Evolutionary conservation across 768 basidiomycete species (phyloP).

Genomic region (Rhodotorula graminis): DNA sequence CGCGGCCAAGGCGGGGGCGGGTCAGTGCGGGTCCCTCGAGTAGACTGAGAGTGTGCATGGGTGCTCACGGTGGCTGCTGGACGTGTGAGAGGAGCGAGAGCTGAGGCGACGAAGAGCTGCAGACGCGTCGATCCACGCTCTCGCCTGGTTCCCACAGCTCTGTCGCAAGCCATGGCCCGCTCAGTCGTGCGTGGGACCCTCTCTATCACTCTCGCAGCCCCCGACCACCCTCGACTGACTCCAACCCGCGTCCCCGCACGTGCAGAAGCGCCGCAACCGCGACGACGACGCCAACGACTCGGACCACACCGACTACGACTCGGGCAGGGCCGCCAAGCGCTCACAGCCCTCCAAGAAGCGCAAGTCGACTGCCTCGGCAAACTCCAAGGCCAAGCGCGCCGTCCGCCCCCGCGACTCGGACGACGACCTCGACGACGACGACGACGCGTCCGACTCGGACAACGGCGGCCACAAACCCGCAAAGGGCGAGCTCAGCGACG

Average conservation of each 20-base stretch:
- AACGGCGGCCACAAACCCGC: neutral
- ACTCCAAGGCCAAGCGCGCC: constrained; percentile 6
- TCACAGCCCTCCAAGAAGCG: neutral
- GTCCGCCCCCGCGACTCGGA: neutral
- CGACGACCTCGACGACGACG: neutral
- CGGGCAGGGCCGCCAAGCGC: neutral
- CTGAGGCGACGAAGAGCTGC: neutral
- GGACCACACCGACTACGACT: constrained; percentile 19
- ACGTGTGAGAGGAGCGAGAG: neutral
- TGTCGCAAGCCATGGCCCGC: neutral
- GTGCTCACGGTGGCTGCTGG: neutral
- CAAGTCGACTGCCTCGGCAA: neutral
- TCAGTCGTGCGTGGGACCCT: neutral
- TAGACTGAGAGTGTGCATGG: too few relatives aligned
- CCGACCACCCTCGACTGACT: neutral
- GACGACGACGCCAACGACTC: constrained; percentile 12
- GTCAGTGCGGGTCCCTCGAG: neutral
- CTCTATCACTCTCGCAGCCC: neutral
- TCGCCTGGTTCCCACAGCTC: neutral
- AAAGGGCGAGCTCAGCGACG: constrained; percentile 24
- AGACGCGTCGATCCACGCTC: neutral
- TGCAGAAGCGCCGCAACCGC: constrained; percentile 4
- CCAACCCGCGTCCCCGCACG: neutral
- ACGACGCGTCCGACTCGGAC: neutral
- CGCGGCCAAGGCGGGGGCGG: too few relatives aligned